These are phyloP conservation scores for bread wheat (Triticum aestivum) DNA, from an alignment of 176 grass and related monocot species.

Conservation along the genomic window IWGSC_CS_RefSeq_v2.1 NC_057799.1:566334088-566334587, in stretches of 20 bases:
- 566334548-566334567: neutral
- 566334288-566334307: neutral
- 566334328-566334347: neutral
- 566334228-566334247: neutral
- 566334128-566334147: conserved; percentile 17
- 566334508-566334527: neutral
- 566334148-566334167: conserved; percentile 20
- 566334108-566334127: conserved; percentile 57
- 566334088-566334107: conserved; percentile 38
- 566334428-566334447: conserved; percentile 1
- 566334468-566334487: neutral
- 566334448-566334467: neutral
- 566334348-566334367: conserved; percentile 24
- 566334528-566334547: neutral
- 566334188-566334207: conserved; percentile 14
- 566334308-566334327: conserved; percentile 15
- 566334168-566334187: conserved; percentile 27
- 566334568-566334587: neutral
- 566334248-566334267: neutral
- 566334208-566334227: conserved; percentile 35
- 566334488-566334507: neutral
- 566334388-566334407: conserved; percentile 44
- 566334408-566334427: conserved; percentile 44
- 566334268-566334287: conserved; percentile 5
- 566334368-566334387: conserved; percentile 39